Evolutionary conservation across 257 asterid genomes (phyloP).

Genomic region (Lithospermum erythrorhizon): DNA sequence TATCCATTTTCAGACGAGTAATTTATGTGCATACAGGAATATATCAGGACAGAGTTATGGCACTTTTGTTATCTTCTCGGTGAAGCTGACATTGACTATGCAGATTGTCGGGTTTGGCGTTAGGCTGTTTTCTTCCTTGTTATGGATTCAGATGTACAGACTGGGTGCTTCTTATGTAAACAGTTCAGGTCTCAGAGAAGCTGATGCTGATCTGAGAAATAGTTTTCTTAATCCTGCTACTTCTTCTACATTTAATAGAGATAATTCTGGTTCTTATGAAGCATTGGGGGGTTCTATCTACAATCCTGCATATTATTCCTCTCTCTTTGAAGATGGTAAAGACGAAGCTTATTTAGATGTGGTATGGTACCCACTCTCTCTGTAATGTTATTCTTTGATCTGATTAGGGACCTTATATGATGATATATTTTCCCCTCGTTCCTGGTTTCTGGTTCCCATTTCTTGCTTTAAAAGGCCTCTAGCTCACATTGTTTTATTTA

Average conservation of each 20-base stretch:
- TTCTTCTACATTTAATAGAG: constrained; percentile 37
- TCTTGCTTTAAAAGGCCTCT: not conserved
- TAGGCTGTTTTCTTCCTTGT: constrained; percentile 65
- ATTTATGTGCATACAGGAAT: constrained; percentile 38
- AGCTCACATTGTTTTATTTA: not conserved
- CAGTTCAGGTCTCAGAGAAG: constrained; percentile 46
- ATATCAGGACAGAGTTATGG: constrained; percentile 59
- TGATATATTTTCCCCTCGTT: not conserved
- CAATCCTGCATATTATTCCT: constrained; percentile 70
- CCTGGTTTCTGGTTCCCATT: not conserved
- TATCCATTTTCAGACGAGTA: not conserved
- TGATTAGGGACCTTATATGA: not conserved
- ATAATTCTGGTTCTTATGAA: constrained; percentile 54
- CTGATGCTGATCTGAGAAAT: constrained; percentile 63
- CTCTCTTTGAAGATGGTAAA: constrained; percentile 69
- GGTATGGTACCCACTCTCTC: constrained; percentile 33
- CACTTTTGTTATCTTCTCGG: constrained; percentile 48
- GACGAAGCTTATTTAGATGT: constrained; percentile 27
- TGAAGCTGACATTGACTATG: constrained; percentile 83
- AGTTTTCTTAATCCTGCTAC: constrained; percentile 80
- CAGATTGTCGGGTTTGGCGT: constrained; percentile 71
- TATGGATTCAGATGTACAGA: constrained; percentile 96
- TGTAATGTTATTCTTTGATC: too few relatives aligned
- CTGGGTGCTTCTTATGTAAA: constrained; percentile 68
- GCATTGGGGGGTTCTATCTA: constrained; percentile 67